Percentiles rank a stretch among this genome's conserved stretches.
phyloP scores from a whole-genome alignment of 306 rosid genomes.

The Cicer yamashitae region DNA sequence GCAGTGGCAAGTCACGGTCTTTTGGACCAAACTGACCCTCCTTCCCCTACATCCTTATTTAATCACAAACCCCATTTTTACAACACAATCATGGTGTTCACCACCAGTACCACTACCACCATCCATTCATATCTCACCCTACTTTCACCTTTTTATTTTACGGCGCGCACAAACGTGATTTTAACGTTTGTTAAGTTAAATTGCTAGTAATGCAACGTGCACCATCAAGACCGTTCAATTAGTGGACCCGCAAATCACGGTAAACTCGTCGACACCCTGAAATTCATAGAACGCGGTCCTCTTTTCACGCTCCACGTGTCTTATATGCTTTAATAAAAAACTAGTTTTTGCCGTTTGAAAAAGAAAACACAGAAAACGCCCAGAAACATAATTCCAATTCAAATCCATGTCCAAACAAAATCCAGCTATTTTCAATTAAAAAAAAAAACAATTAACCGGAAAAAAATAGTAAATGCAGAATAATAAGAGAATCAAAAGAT shows the following conservation, averaged over 20 bases:
- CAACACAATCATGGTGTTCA: neutral
- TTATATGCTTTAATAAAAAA: neutral
- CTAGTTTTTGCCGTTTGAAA: neutral
- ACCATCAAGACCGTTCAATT: slow-evolving; percentile 27
- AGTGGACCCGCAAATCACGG: slow-evolving; percentile 60
- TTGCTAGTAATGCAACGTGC: slow-evolving; percentile 5
- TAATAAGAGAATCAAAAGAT: neutral
- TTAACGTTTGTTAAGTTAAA: neutral
- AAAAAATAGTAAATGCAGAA: neutral
- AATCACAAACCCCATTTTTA: neutral
- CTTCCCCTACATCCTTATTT: neutral
- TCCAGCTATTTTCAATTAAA: neutral
- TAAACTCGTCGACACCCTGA: slow-evolving; percentile 35
- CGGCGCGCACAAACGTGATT: neutral
- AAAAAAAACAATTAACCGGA: neutral
- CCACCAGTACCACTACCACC: neutral
- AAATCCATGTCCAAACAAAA: slow-evolving; percentile 6
- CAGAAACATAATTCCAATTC: neutral
- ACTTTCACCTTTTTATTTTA: neutral
- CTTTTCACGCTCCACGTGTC: slow-evolving; percentile 40
- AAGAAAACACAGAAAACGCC: neutral
- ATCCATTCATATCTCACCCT: neutral
- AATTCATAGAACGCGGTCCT: slow-evolving; percentile 43
- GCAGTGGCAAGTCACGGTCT: no score
- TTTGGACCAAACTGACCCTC: slow-evolving; percentile 26